Evolutionary conservation across 1,284 basidiomycete species (phyloP), one percentile per base, ranked within the genome.

Genomic region (Microstroma glucosiphilum): DNA sequence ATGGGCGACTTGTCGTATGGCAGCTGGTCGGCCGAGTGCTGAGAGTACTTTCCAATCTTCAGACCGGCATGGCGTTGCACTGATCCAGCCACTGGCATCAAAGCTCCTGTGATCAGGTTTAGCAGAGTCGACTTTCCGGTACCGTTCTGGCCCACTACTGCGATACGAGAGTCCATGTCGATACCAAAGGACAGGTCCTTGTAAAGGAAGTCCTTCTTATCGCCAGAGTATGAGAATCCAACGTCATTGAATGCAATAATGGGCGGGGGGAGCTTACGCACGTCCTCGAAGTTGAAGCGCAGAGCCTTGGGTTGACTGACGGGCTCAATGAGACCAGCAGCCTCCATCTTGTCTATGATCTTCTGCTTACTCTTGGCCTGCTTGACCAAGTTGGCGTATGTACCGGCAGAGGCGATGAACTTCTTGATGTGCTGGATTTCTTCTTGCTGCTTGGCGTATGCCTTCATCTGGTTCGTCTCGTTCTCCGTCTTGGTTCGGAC

Each of bases 281-380:
- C 86, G 77, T 96, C 92, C 81, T 97, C 93, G 79, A 97, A 97
- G 85, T 96, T 88, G 86, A 97, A 98, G 60, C 87, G 85, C 60
- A 97, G 83, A 48, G 86, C 85, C 75, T 85, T 87, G 57, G 86
- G 84, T 7, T 80, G 78, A 77, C 91, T 89, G 62, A 96, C 83
- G 81, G 91, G 91, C 82, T 97, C 91, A 76, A 97, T 85, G 51
- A 97, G 84, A 73, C 94, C 94, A 13, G 93, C 94, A n/a, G 94
- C 94, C 84, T 97, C 94, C 94, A 98, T 97, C 86, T 98, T 98
- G 85, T 98, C 94, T 81, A 98, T 96, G 59, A 81, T 81, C 82
- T 98, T 97, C 82, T 97, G 94, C 83, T 98, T 98, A 57, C 92
- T 96, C 84, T 98, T 97, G 75, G 94, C 94, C 82, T 98, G 94